These are phyloP conservation scores for Apiotrichum montevideense DNA, from an alignment of 1,284 basidiomycete genomes.

Conservation along the genomic window DNA sequence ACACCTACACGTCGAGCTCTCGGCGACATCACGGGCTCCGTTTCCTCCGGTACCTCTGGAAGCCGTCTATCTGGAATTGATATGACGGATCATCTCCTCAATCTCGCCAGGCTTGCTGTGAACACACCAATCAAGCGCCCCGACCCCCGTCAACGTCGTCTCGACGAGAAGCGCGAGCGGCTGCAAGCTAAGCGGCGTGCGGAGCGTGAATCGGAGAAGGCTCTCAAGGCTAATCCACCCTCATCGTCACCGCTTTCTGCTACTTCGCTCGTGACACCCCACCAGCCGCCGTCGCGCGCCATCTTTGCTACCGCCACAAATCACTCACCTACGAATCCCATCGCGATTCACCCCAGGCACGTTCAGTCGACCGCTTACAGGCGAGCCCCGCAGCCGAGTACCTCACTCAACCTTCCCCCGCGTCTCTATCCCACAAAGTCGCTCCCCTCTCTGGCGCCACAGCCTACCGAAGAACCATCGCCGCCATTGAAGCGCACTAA, in stretches of 20 bases:
- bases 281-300: too few relatives aligned
- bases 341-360: too few relatives aligned
- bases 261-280: too few relatives aligned
- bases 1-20: too few relatives aligned
- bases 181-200: not conserved
- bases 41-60: too few relatives aligned
- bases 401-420: not conserved
- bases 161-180: not conserved
- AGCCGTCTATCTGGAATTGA: not conserved
- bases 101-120: not conserved
- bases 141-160: not conserved
- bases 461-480: too few relatives aligned
- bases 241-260: too few relatives aligned
- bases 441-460: not conserved
- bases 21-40: too few relatives aligned
- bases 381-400: too few relatives aligned
- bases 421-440: not conserved
- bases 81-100: constrained; percentile 2
- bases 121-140: not conserved
- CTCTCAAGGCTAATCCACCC: not conserved
- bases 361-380: too few relatives aligned
- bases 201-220: not conserved
- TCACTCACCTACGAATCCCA: too few relatives aligned
- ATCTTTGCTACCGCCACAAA: too few relatives aligned
- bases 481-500: not conserved